A percentile compares a stretch with the other conserved stretches of the same genome.
Evolutionary conservation across 2,329 filamentous ascomycete genomes (phyloP).

Genomic region (Stachybotrys chartarum): DNA sequence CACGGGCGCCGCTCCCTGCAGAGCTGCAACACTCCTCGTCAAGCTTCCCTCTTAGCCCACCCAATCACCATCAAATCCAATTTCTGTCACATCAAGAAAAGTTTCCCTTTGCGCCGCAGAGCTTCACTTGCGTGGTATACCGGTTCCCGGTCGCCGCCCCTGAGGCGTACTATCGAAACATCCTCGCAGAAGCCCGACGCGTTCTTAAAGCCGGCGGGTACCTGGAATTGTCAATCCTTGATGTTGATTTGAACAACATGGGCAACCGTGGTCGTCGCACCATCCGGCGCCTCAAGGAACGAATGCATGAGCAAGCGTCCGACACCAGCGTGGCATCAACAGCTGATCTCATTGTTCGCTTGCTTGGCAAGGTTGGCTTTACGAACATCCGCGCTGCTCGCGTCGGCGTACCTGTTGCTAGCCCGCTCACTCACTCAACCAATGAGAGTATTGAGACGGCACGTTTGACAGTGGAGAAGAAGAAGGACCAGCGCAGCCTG

Average conservation of each 20-base stretch:
- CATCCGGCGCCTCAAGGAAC: conserved; percentile 64
- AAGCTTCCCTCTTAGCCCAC: conserved; percentile 48
- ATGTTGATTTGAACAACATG: conserved; percentile 78
- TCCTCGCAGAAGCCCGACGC: conserved; percentile 68
- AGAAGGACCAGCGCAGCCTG: conserved; percentile 46
- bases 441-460: conserved; percentile 5
- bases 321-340: conserved; percentile 54
- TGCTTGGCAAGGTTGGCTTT: conserved; percentile 64
- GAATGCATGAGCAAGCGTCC: conserved; percentile 53
- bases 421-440: conserved; percentile 29
- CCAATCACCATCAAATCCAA: conserved; percentile 70
- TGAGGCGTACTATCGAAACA: conserved; percentile 60
- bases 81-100: conserved; percentile 55
- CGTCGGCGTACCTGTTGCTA: conserved; percentile 69
- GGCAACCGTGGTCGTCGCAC: conserved; percentile 62
- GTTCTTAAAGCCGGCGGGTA: conserved; percentile 72
- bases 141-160: conserved; percentile 68
- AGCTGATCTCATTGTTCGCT: conserved; percentile 54
- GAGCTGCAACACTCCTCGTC: conserved; percentile 33
- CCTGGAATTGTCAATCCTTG: conserved; percentile 71
- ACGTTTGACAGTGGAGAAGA: conserved; percentile 12
- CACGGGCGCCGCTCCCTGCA: conserved; percentile 42
- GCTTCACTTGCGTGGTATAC: conserved; percentile 69
- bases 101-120: conserved; percentile 70
- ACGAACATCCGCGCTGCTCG: conserved; percentile 66